Evolutionary conservation across 2,329 filamentous ascomycete genomes (phyloP).

Genomic region (Sporothrix pseudoabietina): DNA sequence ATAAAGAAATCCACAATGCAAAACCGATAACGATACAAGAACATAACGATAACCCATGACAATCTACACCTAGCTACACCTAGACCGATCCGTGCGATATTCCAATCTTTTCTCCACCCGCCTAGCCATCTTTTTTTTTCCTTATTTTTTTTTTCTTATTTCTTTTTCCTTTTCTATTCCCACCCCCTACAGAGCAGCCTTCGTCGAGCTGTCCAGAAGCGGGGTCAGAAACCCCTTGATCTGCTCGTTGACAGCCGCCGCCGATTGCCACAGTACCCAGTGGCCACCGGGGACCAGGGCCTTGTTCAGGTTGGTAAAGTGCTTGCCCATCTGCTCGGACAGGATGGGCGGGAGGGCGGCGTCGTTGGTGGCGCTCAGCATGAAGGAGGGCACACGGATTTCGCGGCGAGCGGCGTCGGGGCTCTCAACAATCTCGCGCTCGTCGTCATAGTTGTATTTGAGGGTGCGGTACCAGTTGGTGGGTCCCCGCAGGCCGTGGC

Average conservation of each 20-base stretch:
- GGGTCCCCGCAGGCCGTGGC: conserved; percentile 74
- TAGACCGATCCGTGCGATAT: not conserved
- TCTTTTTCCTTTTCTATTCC: conserved; percentile 17
- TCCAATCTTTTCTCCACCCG: not conserved
- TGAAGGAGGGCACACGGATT: conserved; percentile 68
- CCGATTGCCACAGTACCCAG: conserved; percentile 79
- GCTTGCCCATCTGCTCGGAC: conserved; percentile 69
- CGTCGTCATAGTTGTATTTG: conserved; percentile 75
- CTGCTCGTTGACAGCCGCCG: conserved; percentile 68
- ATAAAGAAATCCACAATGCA: not conserved
- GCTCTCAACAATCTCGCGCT: conserved; percentile 57
- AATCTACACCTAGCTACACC: not conserved
- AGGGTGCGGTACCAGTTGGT: conserved; percentile 86
- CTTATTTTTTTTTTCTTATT: too few relatives aligned
- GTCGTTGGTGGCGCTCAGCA: conserved; percentile 73
- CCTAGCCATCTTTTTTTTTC: conserved; percentile 21
- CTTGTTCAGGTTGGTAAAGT: conserved; percentile 65
- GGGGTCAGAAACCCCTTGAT: conserved; percentile 68
- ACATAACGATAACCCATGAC: not conserved
- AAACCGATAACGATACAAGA: not conserved
- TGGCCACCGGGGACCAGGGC: conserved; percentile 70
- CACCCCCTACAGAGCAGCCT: conserved; percentile 42
- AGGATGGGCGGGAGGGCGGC: conserved; percentile 70
- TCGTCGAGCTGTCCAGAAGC: conserved; percentile 44
- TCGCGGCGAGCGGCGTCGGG: conserved; percentile 53